These are phyloP conservation scores for Flaveria linearis DNA, from an alignment of 129 eudicot species.

Conservation along the genomic window DNA sequence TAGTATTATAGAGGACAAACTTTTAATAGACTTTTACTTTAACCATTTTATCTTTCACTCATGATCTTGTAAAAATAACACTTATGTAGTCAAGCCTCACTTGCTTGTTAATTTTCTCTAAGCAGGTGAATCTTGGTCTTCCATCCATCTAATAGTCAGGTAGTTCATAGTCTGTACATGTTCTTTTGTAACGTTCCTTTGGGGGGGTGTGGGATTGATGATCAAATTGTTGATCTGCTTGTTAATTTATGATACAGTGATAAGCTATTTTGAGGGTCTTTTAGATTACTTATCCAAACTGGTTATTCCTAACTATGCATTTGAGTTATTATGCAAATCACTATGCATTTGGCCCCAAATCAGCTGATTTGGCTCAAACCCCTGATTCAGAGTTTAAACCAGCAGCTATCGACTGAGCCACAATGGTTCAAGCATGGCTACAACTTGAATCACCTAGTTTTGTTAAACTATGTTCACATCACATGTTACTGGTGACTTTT, in stretches of 20 bases:
- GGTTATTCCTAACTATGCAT: conserved; percentile 1
- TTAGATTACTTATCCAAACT: neutral
- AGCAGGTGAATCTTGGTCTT: conserved; percentile 39
- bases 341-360: conserved; percentile 35
- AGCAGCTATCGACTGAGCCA: conserved; percentile 49
- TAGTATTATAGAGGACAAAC: neutral
- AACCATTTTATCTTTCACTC: neutral
- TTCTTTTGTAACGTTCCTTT: neutral
- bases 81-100: neutral
- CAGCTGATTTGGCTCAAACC: conserved; percentile 10
- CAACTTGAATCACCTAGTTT: conserved; percentile 48
- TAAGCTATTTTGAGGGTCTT: neutral
- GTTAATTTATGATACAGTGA: neutral
- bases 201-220: neutral
- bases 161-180: conserved; percentile 18
- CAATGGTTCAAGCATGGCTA: conserved; percentile 53
- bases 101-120: neutral
- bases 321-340: conserved; percentile 11
- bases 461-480: conserved; percentile 68
- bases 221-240: neutral
- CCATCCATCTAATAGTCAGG: conserved; percentile 37
- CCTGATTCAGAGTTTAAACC: conserved; percentile 29
- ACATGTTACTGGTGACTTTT: conserved; percentile 69
- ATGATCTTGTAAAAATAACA: neutral
- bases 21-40: neutral